These are phyloP conservation scores for Citrus mangshanensis DNA, from an alignment of 345 rosid genomes.

Conservation along the genomic window DNA sequence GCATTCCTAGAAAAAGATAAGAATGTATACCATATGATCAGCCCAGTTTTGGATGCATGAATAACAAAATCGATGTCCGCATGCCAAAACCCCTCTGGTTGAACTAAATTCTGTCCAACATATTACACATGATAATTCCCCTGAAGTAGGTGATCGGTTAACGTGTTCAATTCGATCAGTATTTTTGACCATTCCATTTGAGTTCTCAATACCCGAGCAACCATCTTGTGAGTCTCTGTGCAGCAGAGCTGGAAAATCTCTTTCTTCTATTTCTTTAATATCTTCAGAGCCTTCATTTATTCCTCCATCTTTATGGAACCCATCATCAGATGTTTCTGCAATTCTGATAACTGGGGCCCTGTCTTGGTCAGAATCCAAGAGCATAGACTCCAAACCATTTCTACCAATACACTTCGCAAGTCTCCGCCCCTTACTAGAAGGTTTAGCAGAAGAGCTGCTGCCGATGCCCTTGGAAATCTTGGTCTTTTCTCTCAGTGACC, in stretches of 20 bases:
- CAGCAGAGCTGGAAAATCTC: slow-evolving; percentile 20
- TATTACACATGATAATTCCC: slow-evolving; percentile 78
- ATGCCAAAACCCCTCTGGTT: slow-evolving; percentile 82
- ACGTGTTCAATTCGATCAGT: slow-evolving; percentile 21
- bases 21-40: slow-evolving; percentile 53
- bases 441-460: slow-evolving; percentile 29
- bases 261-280: slow-evolving; percentile 32
- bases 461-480: slow-evolving; percentile 18
- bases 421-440: slow-evolving; percentile 44
- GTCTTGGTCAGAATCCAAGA: slow-evolving; percentile 48
- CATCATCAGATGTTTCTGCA: slow-evolving; percentile 39
- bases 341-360: slow-evolving; percentile 15
- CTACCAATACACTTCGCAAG: slow-evolving; percentile 36
- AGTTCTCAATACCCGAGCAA: slow-evolving; percentile 20
- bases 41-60: slow-evolving; percentile 86
- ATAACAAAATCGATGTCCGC: slow-evolving; percentile 97
- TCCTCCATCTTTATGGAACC: slow-evolving; percentile 14
- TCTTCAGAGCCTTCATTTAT: slow-evolving; percentile 32
- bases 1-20: slow-evolving; percentile 10
- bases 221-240: slow-evolving; percentile 24
- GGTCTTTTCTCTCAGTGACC: slow-evolving; percentile 25
- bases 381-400: slow-evolving; percentile 23
- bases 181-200: slow-evolving; percentile 18
- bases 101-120: slow-evolving; percentile 89
- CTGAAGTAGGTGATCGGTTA: slow-evolving; percentile 27